Evolutionary conservation across 805 yeast genomes (phyloP), one percentile per base, ranked within the genome.

Genomic region (Saccharomycopsis schoenii): DNA sequence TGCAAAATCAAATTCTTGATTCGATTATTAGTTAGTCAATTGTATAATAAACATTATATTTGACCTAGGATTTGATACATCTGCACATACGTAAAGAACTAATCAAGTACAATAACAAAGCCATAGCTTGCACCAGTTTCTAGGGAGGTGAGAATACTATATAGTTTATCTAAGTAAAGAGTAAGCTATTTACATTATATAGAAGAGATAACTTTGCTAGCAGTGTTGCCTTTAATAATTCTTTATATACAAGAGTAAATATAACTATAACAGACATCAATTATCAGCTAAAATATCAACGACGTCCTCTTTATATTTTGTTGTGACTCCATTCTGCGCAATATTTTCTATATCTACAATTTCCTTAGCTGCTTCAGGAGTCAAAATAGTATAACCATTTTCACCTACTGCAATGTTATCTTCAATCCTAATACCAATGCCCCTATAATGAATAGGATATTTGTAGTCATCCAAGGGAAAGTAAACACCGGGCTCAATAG

Each of bases 401-500:
- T 77, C 70, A 0, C 96, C 96, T 42, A 92, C 82, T 0, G 87
- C 96, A 42, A 93, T 80, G 71, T 94, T 92, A 74, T 94, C 99
- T 72, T 94, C 99, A 39, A 94, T 88, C 67, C 99, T 83, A 29
- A 94, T 88, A 1, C 98, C 99, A 58, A 94, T 86, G 37, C 92
- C 92, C 68, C 89, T 85, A 75, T 82, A 93, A 67, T 83, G 83
- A 64, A 80, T 77, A 24, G 99, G 98, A 79, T 85, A 93, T 61
- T 76, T 77, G 29, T 69, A 66, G 60, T 80, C 83, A 66, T 81
- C 77, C 17, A 59, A 40, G 0, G 99, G 98, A 52, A 96, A 81
- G 70, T 94, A 94, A 36, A 94, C 79, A 34, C 99, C 99, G 0
- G 99, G 99, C 71, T 96, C 99, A 25, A 96, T 83, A 1, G 99